Evolutionary conservation across 2,329 filamentous ascomycete genomes (phyloP).

Genomic region (Metarhizium sp.): DNA sequence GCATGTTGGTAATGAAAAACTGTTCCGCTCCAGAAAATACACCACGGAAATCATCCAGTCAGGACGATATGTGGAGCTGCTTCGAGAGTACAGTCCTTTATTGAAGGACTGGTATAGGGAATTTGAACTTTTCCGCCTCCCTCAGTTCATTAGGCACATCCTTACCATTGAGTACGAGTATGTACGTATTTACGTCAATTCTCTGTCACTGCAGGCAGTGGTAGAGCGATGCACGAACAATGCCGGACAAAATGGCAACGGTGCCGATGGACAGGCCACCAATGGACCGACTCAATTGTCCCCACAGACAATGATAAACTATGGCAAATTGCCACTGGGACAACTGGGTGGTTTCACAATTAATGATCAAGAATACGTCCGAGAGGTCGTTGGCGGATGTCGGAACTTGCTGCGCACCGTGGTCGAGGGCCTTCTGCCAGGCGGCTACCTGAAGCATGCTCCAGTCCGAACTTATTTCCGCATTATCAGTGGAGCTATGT

Average conservation of each 20-base stretch:
- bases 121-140: constrained; percentile 68
- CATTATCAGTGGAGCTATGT: constrained; percentile 79
- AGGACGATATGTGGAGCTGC: constrained; percentile 70
- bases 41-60: constrained; percentile 84
- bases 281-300: constrained; percentile 32
- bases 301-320: constrained; percentile 55
- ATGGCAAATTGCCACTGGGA: constrained; percentile 53
- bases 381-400: constrained; percentile 68
- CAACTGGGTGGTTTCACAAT: constrained; percentile 54
- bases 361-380: constrained; percentile 63
- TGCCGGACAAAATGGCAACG: constrained; percentile 37
- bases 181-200: constrained; percentile 89
- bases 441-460: constrained; percentile 70
- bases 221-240: constrained; percentile 85
- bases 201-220: constrained; percentile 85
- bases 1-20: constrained; percentile 77
- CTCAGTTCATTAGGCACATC: constrained; percentile 61
- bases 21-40: constrained; percentile 80
- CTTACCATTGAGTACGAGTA: constrained; percentile 94
- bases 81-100: constrained; percentile 73
- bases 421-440: constrained; percentile 64
- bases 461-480: constrained; percentile 80
- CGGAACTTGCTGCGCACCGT: constrained; percentile 69
- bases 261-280: constrained; percentile 20
- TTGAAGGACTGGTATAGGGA: constrained; percentile 71